phyloP scores from a whole-genome alignment of 1,284 basidiomycete species.

The Agaricales sp. region DNA sequence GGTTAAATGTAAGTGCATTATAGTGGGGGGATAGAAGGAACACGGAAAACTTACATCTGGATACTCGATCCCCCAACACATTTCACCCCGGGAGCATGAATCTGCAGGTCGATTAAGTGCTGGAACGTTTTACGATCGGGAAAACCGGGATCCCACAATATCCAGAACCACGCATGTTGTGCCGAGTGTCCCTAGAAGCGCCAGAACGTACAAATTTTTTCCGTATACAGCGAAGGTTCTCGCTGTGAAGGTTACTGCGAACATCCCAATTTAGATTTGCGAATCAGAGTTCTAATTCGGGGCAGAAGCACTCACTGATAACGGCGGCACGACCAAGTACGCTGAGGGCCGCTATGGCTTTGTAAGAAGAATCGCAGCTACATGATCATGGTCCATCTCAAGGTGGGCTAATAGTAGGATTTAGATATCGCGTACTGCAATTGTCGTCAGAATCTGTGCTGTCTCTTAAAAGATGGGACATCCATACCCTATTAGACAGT shows the following conservation, averaged over 20 bases:
- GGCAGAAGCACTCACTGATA: conserved; percentile 16
- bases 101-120: conserved; percentile 11
- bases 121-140: background rate
- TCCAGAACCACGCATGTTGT: conserved; percentile 19
- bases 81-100: background rate
- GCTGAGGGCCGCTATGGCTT: conserved; percentile 19
- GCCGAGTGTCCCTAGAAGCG: conserved; percentile 17
- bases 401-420: background rate
- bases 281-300: background rate
- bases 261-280: no score
- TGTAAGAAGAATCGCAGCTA: conserved; percentile 23
- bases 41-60: background rate
- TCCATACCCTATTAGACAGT: conserved; percentile 15
- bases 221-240: conserved; percentile 23
- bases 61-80: background rate
- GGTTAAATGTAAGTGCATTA: background rate
- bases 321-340: conserved; percentile 22
- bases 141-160: conserved; percentile 17
- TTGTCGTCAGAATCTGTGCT: background rate
- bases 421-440: background rate
- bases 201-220: conserved; percentile 16
- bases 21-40: background rate
- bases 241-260: conserved; percentile 19
- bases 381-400: background rate
- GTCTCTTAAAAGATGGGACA: background rate